Evolutionary conservation across 2,329 filamentous ascomycete species (phyloP).

Genomic region (Colletotrichum sp.): DNA sequence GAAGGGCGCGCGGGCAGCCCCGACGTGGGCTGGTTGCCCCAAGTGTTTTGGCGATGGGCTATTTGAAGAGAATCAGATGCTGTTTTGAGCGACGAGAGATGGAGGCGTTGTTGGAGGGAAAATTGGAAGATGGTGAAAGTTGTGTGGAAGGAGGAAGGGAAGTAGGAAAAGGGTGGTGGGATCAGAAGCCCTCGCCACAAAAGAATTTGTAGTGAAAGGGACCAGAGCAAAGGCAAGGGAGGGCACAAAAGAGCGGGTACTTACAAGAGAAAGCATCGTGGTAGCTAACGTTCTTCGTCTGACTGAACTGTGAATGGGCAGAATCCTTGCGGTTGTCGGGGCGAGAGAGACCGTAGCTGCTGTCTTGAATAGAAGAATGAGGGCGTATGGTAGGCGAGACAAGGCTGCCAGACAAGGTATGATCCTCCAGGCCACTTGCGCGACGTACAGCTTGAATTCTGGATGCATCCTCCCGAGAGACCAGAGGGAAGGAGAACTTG

Average conservation of each 20-base stretch:
- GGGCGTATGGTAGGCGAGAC: background rate
- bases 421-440: conserved; percentile 21
- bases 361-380: background rate
- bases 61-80: background rate
- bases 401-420: conserved; percentile 14
- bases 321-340: background rate
- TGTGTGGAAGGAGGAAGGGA: background rate
- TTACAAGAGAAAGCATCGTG: background rate
- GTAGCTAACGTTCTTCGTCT: background rate
- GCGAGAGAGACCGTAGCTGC: background rate
- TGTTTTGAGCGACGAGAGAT: background rate
- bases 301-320: background rate
- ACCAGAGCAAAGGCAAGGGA: background rate
- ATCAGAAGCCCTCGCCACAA: background rate
- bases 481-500: conserved; percentile 10
- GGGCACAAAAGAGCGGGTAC: background rate
- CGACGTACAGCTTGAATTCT: conserved; percentile 14
- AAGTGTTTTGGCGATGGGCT: background rate
- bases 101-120: background rate
- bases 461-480: conserved; percentile 12
- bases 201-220: background rate
- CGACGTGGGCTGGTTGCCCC: background rate
- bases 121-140: background rate
- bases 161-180: background rate
- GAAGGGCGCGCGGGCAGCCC: background rate